phyloP scores from a whole-genome alignment of 768 basidiomycete genomes.

The Amanita exitialis region DNA sequence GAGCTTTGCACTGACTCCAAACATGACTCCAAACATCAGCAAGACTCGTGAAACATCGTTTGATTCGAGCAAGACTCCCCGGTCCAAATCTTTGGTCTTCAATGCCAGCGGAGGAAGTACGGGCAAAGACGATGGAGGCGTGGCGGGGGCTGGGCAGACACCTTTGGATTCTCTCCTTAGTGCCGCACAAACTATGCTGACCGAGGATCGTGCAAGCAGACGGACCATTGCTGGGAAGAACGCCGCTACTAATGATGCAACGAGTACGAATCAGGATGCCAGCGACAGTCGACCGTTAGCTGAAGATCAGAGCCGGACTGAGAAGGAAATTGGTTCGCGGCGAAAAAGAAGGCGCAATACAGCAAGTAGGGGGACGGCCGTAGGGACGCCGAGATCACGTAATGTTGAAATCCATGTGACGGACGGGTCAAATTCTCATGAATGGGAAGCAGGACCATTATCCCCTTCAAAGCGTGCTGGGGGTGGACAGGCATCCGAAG shows the following conservation, averaged over 20 bases:
- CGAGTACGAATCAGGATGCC: neutral
- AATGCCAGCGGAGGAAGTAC: constrained; percentile 3
- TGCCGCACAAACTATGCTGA: constrained; percentile 51
- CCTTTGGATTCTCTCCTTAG: constrained; percentile 51
- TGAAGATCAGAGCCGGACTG: neutral
- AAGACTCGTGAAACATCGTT: neutral
- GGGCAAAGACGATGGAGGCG: neutral
- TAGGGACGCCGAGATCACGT: neutral
- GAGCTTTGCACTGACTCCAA: neutral
- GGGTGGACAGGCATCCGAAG: constrained; percentile 17
- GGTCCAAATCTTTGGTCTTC: neutral
- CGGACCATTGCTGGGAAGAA: constrained; percentile 5
- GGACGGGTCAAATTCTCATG: neutral
- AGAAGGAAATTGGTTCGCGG: neutral
- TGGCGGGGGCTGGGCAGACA: constrained; percentile 16
- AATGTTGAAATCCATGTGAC: neutral
- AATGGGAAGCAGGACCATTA: constrained; percentile 1
- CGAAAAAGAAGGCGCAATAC: constrained; percentile 3
- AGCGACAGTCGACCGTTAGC: neutral
- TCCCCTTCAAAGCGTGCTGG: constrained; percentile 6
- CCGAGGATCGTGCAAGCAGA: constrained; percentile 19
- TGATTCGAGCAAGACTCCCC: neutral
- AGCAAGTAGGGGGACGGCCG: neutral
- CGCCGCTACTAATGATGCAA: constrained; percentile 12
- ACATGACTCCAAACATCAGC: neutral